A percentile compares a stretch with the other conserved stretches of the same genome.
Conservation (phyloP, 768 basidiomycete genomes). For the Sporobolomyces pararoseus region DNA sequence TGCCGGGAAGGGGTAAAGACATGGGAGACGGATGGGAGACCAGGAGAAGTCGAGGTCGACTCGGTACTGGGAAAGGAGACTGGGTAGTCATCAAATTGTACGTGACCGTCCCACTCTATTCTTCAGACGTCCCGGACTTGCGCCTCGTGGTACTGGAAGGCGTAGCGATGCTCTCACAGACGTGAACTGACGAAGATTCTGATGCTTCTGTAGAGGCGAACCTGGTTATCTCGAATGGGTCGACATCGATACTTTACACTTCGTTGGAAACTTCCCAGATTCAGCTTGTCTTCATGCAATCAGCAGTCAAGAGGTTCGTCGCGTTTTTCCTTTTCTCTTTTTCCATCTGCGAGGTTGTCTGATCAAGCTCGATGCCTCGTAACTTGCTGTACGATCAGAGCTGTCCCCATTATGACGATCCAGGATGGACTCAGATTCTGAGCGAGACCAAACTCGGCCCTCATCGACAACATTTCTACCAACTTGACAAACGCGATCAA, state of each 20-base stretch:
- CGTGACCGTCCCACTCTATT: neutral
- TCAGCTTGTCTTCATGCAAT: slow-evolving; percentile 73
- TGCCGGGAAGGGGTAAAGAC: slow-evolving; percentile 72
- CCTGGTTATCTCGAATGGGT: slow-evolving; percentile 67
- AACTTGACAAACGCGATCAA: slow-evolving; percentile 62
- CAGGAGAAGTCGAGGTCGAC: slow-evolving; percentile 63
- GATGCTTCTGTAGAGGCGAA: slow-evolving; percentile 73
- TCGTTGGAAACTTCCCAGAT: slow-evolving; percentile 93
- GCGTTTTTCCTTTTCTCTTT: neutral
- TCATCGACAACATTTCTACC: slow-evolving; percentile 83
- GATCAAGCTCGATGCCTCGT: neutral
- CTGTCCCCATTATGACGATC: slow-evolving; percentile 49
- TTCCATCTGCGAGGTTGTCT: neutral
- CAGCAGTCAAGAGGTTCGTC: slow-evolving; percentile 48
- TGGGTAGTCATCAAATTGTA: slow-evolving; percentile 88
- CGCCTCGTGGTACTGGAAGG: no score
- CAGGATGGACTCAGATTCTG: slow-evolving; percentile 70
- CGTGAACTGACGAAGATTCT: no score
- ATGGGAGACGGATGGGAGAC: slow-evolving; percentile 99
- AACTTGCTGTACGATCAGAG: slow-evolving; percentile 44
- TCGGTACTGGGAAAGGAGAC: slow-evolving; percentile 70
- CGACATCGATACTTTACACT: slow-evolving; percentile 90
- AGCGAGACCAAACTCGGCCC: slow-evolving; percentile 77
- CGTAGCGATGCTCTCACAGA: no score
- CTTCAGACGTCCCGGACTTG: neutral